Base-by-base conservation (phyloP, 768 basidiomycete genomes). In the Pleurotus eryngii region DNA sequence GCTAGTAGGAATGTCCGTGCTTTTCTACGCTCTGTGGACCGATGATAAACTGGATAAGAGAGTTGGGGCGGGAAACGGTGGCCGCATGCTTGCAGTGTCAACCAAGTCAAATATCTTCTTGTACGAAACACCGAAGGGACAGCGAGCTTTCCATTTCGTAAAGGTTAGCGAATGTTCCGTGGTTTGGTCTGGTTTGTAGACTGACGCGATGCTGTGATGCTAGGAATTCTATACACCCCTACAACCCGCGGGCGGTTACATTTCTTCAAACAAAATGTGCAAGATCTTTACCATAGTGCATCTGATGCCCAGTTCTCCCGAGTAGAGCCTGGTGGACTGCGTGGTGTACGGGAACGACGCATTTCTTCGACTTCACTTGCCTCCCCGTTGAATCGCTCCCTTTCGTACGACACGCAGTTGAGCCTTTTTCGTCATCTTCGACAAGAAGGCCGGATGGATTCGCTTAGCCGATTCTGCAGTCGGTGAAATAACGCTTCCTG, bases 361-460 rank as follows among this genome's bases (percentile, higher is more conserved):
- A 35, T 66, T 67, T 26, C 49, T 46, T 68, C 70, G 50, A 55
- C 62, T 20, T 67, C 72, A 9, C 48, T 62, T 43, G 55, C 63
- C 24, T 66, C 75, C 5, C 68, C 74, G 8, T 57, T 68, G 14
- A 64, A 65, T 7, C 67, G 70, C 4, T 64, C 70, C 14, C 66
- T 77, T 58, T 74, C 75, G 56, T 89, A 89, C 64, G 86, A 86
- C 17, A 80, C 81, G 4, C 90, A 92, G 62, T 82, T 90, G 64
- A 84, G 83, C 62, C 72, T 94, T n/a, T n/a, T 92, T 92, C 65
- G 83, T 90, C 57, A 74, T 86, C 20, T 94, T 94, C 66, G 92
- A 94, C 69, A 93, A 93, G 73, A 94, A 90, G 65, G 90, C 90
- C 2, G 82, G 85, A n/a, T 74, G 90, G 70, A 92, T 94, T 62